Percentiles rank a stretch among this genome's conserved stretches.
Conservation (phyloP, 1,139 yeast species). For the Saccharomyces hybrid region DNA sequence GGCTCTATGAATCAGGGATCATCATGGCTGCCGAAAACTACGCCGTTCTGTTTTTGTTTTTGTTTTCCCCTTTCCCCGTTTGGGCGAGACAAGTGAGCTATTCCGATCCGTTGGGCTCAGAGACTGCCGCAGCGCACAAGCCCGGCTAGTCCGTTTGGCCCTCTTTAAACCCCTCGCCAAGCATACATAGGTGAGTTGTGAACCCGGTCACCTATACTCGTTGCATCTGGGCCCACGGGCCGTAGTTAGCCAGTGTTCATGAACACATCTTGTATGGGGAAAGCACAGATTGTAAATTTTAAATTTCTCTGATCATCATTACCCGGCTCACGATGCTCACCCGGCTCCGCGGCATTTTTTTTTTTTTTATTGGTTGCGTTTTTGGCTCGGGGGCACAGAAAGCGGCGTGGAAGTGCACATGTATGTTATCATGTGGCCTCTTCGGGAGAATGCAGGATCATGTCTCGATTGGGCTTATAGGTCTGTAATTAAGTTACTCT, state of each 20-base stretch:
- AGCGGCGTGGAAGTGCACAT: neutral
- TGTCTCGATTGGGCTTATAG: neutral
- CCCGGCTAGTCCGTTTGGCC: neutral
- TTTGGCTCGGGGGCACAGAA: neutral
- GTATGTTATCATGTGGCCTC: neutral
- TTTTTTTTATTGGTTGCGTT: neutral
- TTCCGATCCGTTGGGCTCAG: slow-evolving; percentile 1
- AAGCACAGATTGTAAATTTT: too few species aligned
- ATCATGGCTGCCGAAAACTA: neutral
- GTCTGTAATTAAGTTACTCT: neutral
- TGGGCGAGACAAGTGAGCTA: neutral
- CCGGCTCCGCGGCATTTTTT: neutral
- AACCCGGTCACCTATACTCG: neutral
- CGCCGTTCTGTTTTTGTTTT: slow-evolving; percentile 1
- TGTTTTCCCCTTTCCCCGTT: neutral
- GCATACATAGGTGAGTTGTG: neutral
- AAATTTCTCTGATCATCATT: too few species aligned
- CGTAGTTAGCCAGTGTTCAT: neutral
- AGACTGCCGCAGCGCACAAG: neutral
- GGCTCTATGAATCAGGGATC: slow-evolving; percentile 1
- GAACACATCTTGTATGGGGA: neutral
- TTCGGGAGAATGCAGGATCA: neutral
- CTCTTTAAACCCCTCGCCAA: neutral
- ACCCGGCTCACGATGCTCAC: neutral
- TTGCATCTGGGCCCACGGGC: neutral